Base-by-base conservation (phyloP, 768 basidiomycete genomes). In the Tulasnella sp. region DNA sequence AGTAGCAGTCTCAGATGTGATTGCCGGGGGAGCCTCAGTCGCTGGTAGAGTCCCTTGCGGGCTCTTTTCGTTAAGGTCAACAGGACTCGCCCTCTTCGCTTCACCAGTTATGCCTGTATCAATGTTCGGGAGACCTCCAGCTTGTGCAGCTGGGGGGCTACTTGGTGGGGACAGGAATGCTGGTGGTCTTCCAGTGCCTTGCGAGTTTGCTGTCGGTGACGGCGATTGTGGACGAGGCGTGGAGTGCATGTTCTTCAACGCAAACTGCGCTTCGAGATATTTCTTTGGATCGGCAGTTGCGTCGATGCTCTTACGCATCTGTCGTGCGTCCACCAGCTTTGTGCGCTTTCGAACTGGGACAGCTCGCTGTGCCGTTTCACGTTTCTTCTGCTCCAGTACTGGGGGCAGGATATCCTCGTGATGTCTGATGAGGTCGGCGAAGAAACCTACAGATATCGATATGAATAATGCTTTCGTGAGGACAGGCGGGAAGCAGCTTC, bases 261-360 rank as follows among this genome's bases (percentile, higher is more conserved):
- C 63, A 45, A 65, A 60, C 46, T 70, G 71, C 34, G 81, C 82
- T 12, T 81, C 82, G 17, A 90, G 77, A 12, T 88, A 73, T 61
- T 89, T 83, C 61, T 80, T 76, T 2, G 81, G 73, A 62, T 91
- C 85, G 2, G 78, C 78, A 24, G 83, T 85, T 2, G 80, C 77
- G 2, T 86, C 84, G 55, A 94, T 80, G 58, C 78, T 78, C 64
- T 81, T 80, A 62, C 92, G 78, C 64, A 84, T 90, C 69, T 90
- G 76, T 49, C 92, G 84, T 82, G 92, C 85, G 69, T 96, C 92
- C 48, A 93, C 73, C 0, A 84, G 84, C 0, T 86, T 85, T 2
- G 92, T 94, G 55, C 88, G 86, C 67, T 92, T 93, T 43, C 92
- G 78, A 22, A 83, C 67, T 11, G 89, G 92, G 46, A 87, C 75